Conservation (phyloP, 148 eudicot species). For the Nyssa sinensis region DNA sequence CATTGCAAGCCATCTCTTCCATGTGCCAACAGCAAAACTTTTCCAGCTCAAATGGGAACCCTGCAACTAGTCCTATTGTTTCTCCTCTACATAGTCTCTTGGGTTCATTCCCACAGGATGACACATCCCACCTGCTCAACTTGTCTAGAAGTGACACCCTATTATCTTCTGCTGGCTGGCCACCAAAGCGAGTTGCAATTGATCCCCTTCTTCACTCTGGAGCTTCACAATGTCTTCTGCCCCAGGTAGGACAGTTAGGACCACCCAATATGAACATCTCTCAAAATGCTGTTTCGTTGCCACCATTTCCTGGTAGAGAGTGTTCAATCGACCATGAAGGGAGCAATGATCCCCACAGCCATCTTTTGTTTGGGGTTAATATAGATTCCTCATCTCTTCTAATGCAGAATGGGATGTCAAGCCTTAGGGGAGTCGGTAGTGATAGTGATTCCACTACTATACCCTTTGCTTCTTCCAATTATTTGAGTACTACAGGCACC, state of each 20-base stretch:
- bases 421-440: slow-evolving; percentile 43
- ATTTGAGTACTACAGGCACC: slow-evolving; percentile 45
- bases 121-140: slow-evolving; percentile 48
- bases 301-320: slow-evolving; percentile 74
- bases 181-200: slow-evolving; percentile 59
- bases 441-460: slow-evolving; percentile 46
- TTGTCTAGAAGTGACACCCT: slow-evolving; percentile 43
- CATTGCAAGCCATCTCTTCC: slow-evolving; percentile 44
- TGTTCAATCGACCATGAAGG: slow-evolving; percentile 55
- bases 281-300: slow-evolving; percentile 54
- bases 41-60: slow-evolving; percentile 37
- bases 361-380: slow-evolving; percentile 65
- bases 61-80: slow-evolving; percentile 35
- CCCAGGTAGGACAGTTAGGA: slow-evolving; percentile 50
- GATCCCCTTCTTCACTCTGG: slow-evolving; percentile 52
- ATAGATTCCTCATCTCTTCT: slow-evolving; percentile 41
- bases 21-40: slow-evolving; percentile 41
- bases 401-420: slow-evolving; percentile 59
- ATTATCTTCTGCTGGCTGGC: slow-evolving; percentile 53
- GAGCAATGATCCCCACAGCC: slow-evolving; percentile 55
- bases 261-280: slow-evolving; percentile 50
- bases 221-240: slow-evolving; percentile 35
- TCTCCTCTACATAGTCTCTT: slow-evolving; percentile 64
- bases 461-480: slow-evolving; percentile 57
- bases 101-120: slow-evolving; percentile 67